These are phyloP conservation scores for Pisolithus thermaeus DNA, from an alignment of 1,284 basidiomycete genomes.

Conservation along the genomic window DNA sequence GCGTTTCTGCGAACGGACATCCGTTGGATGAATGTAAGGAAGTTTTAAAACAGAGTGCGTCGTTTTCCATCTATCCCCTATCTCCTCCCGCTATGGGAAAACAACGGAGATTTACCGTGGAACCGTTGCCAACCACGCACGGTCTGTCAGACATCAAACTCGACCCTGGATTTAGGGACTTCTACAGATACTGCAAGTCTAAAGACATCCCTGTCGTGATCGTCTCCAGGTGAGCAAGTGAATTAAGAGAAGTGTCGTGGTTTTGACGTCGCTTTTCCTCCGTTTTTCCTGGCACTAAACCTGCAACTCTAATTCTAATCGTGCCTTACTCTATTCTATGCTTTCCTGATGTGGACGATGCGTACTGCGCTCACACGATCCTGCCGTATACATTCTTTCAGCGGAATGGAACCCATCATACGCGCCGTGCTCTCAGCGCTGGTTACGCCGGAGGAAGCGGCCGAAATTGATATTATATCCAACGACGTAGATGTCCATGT, in stretches of 20 bases:
- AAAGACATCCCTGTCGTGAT: conserved; percentile 84
- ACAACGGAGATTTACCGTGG: conserved; percentile 16
- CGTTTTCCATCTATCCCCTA: not conserved
- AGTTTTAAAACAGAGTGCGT: conserved; percentile 19
- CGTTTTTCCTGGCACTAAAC: not conserved
- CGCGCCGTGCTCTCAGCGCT: conserved; percentile 80
- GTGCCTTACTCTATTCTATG: not conserved
- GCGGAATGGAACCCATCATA: conserved; percentile 90
- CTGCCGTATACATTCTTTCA: conserved; percentile 24
- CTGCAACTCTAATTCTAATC: not conserved
- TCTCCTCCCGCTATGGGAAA: conserved; percentile 36
- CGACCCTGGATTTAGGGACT: conserved; percentile 83
- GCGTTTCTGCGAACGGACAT: conserved; percentile 57
- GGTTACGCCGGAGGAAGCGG: conserved; percentile 58
- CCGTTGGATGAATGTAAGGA: conserved; percentile 62
- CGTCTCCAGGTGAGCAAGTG: conserved; percentile 70
- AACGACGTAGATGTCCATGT: conserved; percentile 71
- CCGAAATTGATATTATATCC: conserved; percentile 84
- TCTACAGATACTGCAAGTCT: conserved; percentile 75
- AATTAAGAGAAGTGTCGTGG: not conserved
- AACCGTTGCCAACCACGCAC: conserved; percentile 11
- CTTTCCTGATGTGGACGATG: not conserved
- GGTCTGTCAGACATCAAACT: conserved; percentile 65
- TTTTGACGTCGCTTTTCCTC: not conserved
- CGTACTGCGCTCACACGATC: not conserved